These are phyloP conservation scores for Argentina anserina DNA, from an alignment of 306 rosid genomes.

Conservation along the genomic window DNA sequence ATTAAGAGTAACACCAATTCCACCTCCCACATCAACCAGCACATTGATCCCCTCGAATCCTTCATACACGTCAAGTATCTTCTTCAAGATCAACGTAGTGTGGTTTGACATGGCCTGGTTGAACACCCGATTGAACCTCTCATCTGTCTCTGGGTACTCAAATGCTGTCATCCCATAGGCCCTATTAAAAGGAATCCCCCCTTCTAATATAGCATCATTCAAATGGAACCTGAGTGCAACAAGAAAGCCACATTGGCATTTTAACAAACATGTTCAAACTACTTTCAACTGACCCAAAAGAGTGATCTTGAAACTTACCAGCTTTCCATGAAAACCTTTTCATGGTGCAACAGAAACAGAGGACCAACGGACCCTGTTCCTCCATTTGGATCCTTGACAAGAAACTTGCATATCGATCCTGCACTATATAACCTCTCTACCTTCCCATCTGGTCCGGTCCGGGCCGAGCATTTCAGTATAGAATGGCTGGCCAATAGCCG, in stretches of 20 bases:
- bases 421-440: slow-evolving; percentile 23
- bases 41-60: slow-evolving; percentile 22
- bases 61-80: slow-evolving; percentile 16
- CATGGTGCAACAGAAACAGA: slow-evolving; percentile 19
- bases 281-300: background rate
- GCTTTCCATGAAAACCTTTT: slow-evolving; percentile 23
- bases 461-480: slow-evolving; percentile 21
- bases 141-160: slow-evolving; percentile 15
- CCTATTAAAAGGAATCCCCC: slow-evolving; percentile 28
- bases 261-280: background rate
- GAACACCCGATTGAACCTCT: slow-evolving; percentile 21
- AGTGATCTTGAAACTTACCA: slow-evolving; percentile 1
- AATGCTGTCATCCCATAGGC: slow-evolving; percentile 19
- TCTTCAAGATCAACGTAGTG: slow-evolving; percentile 24
- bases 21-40: slow-evolving; percentile 27
- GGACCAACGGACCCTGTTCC: slow-evolving; percentile 22
- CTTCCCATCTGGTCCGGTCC: background rate
- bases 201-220: slow-evolving; percentile 23
- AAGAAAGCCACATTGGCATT: background rate
- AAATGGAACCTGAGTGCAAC: slow-evolving; percentile 18
- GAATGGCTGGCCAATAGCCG: slow-evolving; percentile 29
- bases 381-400: slow-evolving; percentile 7
- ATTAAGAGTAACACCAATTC: slow-evolving; percentile 22
- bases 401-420: slow-evolving; percentile 14
- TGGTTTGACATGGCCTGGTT: slow-evolving; percentile 30